Evolutionary conservation across 257 asterid genomes (phyloP).

Genomic region (Nicotiana obtusifolia): DNA sequence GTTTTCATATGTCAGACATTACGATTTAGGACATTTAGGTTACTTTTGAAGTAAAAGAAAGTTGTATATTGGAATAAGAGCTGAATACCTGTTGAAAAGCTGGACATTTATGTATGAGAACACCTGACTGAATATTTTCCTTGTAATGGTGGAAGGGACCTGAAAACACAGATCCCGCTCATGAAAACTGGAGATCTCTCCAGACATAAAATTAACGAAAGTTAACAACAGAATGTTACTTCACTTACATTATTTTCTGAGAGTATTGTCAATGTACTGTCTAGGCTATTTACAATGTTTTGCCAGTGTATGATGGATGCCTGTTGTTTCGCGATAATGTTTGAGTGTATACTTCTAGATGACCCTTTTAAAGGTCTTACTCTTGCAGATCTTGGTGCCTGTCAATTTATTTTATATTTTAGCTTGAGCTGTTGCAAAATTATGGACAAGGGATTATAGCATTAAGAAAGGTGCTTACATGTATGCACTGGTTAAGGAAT

Average conservation of each 20-base stretch:
- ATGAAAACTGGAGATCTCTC: neutral
- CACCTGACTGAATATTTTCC: conserved; percentile 82
- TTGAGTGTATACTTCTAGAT: conserved; percentile 60
- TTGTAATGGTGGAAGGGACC: conserved; percentile 66
- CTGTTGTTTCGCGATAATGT: conserved; percentile 57
- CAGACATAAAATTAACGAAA: conserved; percentile 12
- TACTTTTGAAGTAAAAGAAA: neutral
- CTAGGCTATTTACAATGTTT: conserved; percentile 60
- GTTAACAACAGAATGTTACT: conserved; percentile 7
- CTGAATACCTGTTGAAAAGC: conserved; percentile 80
- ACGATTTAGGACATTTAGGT: neutral
- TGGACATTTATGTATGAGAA: conserved; percentile 94
- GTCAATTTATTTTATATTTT: conserved; percentile 25
- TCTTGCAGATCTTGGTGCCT: conserved; percentile 91
- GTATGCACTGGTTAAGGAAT: conserved; percentile 76
- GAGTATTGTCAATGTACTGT: conserved; percentile 56
- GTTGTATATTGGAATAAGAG: conserved; percentile 11
- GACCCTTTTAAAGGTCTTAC: conserved; percentile 68
- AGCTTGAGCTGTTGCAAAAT: conserved; percentile 7
- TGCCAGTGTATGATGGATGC: conserved; percentile 81
- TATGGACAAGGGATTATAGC: neutral
- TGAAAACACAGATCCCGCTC: conserved; percentile 26
- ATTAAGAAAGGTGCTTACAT: conserved; percentile 37
- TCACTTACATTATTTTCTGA: conserved; percentile 58
- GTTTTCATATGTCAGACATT: conserved; percentile 3